These are phyloP conservation scores for Oemleria cerasiformis DNA, from an alignment of 306 rosid species.

Conservation along the genomic window DNA sequence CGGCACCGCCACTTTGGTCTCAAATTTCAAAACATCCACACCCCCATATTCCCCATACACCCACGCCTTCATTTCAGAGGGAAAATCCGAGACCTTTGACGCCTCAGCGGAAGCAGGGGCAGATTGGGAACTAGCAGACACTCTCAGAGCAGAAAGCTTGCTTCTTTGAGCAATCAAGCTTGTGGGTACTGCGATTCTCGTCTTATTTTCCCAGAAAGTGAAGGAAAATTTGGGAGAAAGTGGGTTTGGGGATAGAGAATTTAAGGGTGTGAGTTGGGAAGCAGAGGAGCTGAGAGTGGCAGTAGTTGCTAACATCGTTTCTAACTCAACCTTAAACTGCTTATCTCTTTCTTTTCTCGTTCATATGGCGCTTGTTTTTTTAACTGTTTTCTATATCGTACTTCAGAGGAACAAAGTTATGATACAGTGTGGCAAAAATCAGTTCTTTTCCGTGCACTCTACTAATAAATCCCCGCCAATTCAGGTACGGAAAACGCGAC, in stretches of 20 bases:
- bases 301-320: constrained; percentile 24
- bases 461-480: neutral
- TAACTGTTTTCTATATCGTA: neutral
- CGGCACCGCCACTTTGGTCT: constrained; percentile 57
- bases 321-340: constrained; percentile 32
- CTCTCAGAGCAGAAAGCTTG: constrained; percentile 27
- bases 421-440: neutral
- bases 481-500: neutral
- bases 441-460: neutral
- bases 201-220: constrained; percentile 27
- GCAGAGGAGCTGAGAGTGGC: constrained; percentile 41
- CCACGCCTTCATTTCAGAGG: constrained; percentile 91
- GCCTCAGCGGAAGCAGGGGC: constrained; percentile 56
- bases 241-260: constrained; percentile 12
- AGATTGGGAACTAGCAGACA: constrained; percentile 54
- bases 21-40: constrained; percentile 71
- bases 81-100: constrained; percentile 39
- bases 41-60: constrained; percentile 78
- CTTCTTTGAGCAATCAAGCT: neutral
- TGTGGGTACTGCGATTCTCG: constrained; percentile 6
- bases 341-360: constrained; percentile 34
- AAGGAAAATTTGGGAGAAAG: constrained; percentile 27
- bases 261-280: constrained; percentile 37
- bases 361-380: neutral
- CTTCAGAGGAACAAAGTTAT: neutral